Base-by-base conservation (phyloP, 371 early-diverging fungal genomes). In the Mucor mucedo region DNA sequence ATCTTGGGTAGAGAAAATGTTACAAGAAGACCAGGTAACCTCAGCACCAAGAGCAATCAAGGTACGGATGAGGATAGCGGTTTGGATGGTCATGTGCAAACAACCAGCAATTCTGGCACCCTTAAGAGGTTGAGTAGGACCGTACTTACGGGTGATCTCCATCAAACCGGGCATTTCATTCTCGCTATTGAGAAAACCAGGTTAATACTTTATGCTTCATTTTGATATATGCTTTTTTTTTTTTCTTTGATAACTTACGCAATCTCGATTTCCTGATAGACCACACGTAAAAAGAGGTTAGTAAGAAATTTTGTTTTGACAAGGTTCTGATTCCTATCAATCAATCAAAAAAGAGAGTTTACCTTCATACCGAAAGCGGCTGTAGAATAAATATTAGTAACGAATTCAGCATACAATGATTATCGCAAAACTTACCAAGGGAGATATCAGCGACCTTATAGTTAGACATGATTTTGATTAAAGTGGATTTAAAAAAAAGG, bases 161-260 rank as follows among this genome's bases (percentile, higher is more conserved):
- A 96, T 96, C 67, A 99, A 92, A 71, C 98, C 98, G 66, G 98
- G 98, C 99, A 99, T 99, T 88, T 99, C 99, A 79, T 95, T 94
- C 87, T 97, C 98, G 62, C 96, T 95, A 70, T 92, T 84, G 69
- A 90, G 87, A 70, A 95, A 44, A 10, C 35, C 40, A 40, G 27
- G 3, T 35, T 39, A 58, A 60, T 11, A 54, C 10, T 11, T 28
- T 4, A 52, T 35, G 38, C 21, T 13, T 33, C 16, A 30, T 6
- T 28, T 40, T 6, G 29, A 8, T 3, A 48, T 47, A 6, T 35
- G 6, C 35, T 4, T 35, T 6, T 35, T 35, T 35, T 4, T 35
- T 6, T 35, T 4, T n/a, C n/a, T n/a, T 1, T 3, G 39, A 47
- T 28, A 14, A 65, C 65, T 69, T 69, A 69, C 72, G 80, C 77